Conservation (phyloP, 768 basidiomycete species). For the Phlebiopsis flavidoalba region DNA sequence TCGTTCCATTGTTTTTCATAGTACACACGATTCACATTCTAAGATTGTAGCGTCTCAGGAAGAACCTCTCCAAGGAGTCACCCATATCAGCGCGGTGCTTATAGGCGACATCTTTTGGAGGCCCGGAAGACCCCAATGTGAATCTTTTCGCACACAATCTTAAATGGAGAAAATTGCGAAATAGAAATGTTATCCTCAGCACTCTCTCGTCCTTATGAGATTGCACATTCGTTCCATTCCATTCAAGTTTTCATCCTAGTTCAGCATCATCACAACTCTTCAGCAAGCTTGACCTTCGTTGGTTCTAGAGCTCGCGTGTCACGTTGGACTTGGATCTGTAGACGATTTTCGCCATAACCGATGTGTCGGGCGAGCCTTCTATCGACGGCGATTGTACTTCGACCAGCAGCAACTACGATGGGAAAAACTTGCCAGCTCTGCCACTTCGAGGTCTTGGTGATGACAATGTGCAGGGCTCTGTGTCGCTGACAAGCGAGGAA, state of each 20-base stretch:
- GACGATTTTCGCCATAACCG: not conserved
- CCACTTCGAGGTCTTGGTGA: not conserved
- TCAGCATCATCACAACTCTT: too few species aligned
- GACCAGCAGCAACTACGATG: not conserved
- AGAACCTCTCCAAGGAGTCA: not conserved
- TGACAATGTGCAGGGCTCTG: not conserved
- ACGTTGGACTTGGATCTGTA: not conserved
- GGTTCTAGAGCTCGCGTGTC: not conserved
- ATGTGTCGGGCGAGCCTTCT: not conserved
- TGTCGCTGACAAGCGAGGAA: not conserved
- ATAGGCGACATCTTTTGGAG: not conserved
- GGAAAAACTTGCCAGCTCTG: not conserved
- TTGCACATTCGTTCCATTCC: constrained; percentile 33
- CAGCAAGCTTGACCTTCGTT: too few species aligned
- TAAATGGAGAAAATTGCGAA: not conserved
- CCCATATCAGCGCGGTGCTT: not conserved
- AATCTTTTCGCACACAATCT: not conserved
- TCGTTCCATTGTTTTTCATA: not conserved
- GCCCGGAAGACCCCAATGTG: not conserved
- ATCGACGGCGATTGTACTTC: not conserved
- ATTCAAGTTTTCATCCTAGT: constrained; percentile 41
- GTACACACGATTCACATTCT: not conserved
- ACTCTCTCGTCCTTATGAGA: constrained; percentile 41
- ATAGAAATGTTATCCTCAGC: constrained; percentile 29
- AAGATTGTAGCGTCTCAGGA: not conserved